A percentile compares a stretch with the other conserved stretches of the same genome.
phyloP scores from a whole-genome alignment of 2,329 filamentous ascomycete species.

The Exophiala viscosa region DNA sequence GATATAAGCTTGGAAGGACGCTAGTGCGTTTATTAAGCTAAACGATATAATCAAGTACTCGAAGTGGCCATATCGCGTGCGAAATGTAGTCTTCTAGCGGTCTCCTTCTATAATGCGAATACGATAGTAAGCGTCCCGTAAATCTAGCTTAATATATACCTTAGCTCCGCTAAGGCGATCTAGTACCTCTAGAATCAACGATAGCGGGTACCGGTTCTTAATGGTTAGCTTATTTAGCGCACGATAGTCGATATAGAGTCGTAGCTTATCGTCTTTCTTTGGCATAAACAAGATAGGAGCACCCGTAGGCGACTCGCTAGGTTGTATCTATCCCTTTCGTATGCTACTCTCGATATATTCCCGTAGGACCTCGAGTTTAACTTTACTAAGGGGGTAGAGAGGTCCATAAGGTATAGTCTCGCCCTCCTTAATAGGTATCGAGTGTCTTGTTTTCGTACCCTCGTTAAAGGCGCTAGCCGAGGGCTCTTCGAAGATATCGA shows the following conservation, averaged over 20 bases:
- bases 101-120: neutral
- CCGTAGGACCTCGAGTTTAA: neutral
- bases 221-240: constrained; percentile 30
- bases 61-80: constrained; percentile 7
- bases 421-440: neutral
- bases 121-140: constrained; percentile 8
- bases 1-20: constrained; percentile 31
- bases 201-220: constrained; percentile 31
- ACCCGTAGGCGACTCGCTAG: neutral
- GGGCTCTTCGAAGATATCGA: no score
- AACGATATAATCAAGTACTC: constrained; percentile 13
- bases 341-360: constrained; percentile 3
- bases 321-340: constrained; percentile 8
- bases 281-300: constrained; percentile 26
- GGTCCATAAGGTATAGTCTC: neutral
- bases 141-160: constrained; percentile 28
- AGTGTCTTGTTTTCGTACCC: constrained; percentile 1
- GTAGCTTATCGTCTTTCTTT: constrained; percentile 27
- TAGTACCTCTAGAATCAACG: constrained; percentile 25
- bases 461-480: neutral
- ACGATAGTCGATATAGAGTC: constrained; percentile 28
- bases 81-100: constrained; percentile 9
- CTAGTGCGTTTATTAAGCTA: constrained; percentile 8
- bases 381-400: neutral
- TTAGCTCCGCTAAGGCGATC: constrained; percentile 21